phyloP scores from a whole-genome alignment of 495 filamentous ascomycete species.

The Neurospora sublineolata region DNA sequence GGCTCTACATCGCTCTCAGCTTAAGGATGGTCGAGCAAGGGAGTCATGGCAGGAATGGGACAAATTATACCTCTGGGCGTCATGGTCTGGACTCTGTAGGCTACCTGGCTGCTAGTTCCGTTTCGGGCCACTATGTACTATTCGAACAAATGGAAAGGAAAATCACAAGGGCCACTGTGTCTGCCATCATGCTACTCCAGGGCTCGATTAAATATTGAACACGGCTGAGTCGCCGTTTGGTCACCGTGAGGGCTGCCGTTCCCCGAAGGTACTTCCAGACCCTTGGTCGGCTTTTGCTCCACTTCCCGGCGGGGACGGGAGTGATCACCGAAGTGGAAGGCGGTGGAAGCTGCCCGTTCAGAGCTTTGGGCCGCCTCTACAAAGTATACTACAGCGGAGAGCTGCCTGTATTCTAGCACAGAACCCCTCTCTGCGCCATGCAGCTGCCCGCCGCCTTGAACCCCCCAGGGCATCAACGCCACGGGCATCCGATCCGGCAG shows the following conservation, averaged over 20 bases:
- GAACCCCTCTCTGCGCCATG: background rate
- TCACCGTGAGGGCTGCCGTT: background rate
- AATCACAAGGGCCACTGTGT: background rate
- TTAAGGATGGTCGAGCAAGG: background rate
- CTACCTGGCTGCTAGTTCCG: too few species aligned
- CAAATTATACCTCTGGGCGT: background rate
- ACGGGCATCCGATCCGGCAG: background rate
- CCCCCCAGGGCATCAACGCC: background rate
- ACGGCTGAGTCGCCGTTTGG: background rate
- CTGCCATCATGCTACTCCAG: background rate
- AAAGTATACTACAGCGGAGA: background rate
- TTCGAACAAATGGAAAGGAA: background rate
- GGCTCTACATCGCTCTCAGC: background rate
- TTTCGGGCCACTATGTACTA: too few species aligned
- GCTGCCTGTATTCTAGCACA: background rate
- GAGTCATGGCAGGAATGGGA: background rate
- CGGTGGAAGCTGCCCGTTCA: background rate
- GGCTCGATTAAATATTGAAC: background rate
- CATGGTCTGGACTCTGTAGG: too few species aligned
- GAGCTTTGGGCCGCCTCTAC: background rate
- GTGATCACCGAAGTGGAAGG: background rate
- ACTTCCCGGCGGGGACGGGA: background rate
- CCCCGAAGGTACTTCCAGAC: background rate
- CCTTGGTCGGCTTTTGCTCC: background rate
- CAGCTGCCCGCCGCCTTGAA: background rate